Percentiles rank a stretch among this genome's conserved stretches.
These are phyloP conservation scores for Amauroascus verrucosus DNA, from an alignment of 2,329 filamentous ascomycete species.

Conservation along the genomic window DNA sequence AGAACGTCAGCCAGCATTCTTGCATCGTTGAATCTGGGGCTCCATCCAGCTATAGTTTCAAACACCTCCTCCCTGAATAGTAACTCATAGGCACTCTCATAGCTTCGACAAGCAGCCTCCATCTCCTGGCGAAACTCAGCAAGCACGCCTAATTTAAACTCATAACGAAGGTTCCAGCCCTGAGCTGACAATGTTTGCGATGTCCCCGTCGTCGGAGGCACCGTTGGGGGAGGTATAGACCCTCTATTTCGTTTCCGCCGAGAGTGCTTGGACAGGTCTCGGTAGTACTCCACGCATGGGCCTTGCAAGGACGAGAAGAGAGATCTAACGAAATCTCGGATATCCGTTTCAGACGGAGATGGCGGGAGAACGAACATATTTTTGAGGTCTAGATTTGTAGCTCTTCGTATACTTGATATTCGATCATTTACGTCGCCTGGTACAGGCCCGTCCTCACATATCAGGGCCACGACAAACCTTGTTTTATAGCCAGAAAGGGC, in stretches of 20 bases:
- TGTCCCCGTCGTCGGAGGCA: constrained; percentile 71
- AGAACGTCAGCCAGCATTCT: constrained; percentile 74
- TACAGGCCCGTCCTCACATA: constrained; percentile 60
- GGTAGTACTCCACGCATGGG: constrained; percentile 76
- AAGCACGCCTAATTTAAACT: constrained; percentile 84
- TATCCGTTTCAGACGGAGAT: constrained; percentile 58
- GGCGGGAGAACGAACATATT: constrained; percentile 76
- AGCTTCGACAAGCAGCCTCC: constrained; percentile 75
- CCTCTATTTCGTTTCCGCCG: constrained; percentile 78
- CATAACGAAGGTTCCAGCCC: constrained; percentile 89
- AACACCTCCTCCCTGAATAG: constrained; percentile 74
- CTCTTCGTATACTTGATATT: constrained; percentile 65
- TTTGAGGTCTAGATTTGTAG: constrained; percentile 71
- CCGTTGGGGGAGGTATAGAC: constrained; percentile 65
- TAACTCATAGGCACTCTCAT: constrained; percentile 75
- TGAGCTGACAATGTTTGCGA: constrained; percentile 75
- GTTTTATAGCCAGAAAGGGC: constrained; percentile 55
- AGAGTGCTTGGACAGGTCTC: constrained; percentile 84
- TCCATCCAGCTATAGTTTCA: constrained; percentile 83
- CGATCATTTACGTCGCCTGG: constrained; percentile 59
- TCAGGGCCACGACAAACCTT: constrained; percentile 63
- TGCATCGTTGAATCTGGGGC: constrained; percentile 82
- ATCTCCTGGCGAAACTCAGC: constrained; percentile 90
- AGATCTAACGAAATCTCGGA: constrained; percentile 62
- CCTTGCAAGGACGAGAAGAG: constrained; percentile 64